A percentile compares a stretch with the other conserved stretches of the same genome.
Evolutionary conservation across 1,284 basidiomycete species (phyloP).

Genomic region (Papiliotrema fonsecae): DNA sequence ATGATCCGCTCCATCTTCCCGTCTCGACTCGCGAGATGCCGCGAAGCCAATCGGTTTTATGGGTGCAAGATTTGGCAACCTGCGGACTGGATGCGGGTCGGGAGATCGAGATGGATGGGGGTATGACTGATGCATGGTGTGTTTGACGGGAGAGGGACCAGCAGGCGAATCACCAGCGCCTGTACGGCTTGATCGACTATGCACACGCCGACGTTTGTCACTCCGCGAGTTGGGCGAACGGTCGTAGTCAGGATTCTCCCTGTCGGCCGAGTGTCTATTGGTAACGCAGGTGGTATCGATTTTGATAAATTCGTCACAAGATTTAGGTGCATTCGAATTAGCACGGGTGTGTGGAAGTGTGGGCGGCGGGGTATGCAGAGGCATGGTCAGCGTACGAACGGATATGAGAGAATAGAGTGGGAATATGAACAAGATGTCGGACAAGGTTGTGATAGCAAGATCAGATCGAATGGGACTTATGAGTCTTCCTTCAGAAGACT

Average conservation of each 20-base stretch:
- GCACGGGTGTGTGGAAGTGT: constrained; percentile 12
- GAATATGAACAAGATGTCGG: background rate
- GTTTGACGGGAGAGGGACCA: background rate
- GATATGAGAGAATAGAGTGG: background rate
- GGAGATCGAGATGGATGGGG: background rate
- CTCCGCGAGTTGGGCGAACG: constrained; percentile 11
- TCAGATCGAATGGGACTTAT: background rate
- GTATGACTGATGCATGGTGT: background rate
- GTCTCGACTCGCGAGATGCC: constrained; percentile 30
- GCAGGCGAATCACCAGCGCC: background rate
- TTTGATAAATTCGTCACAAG: background rate
- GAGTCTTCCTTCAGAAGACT: background rate
- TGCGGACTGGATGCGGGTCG: background rate
- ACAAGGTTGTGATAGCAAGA: background rate
- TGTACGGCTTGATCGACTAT: background rate
- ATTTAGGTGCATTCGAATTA: constrained; percentile 1
- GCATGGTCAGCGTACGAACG: background rate
- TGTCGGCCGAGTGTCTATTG: constrained; percentile 5
- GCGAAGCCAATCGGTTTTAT: constrained; percentile 44
- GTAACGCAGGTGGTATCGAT: background rate
- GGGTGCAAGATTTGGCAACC: constrained; percentile 16
- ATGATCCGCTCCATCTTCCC: constrained; percentile 24
- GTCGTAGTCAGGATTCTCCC: constrained; percentile 5
- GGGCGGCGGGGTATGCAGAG: constrained; percentile 13
- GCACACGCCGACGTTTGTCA: constrained; percentile 18